Conservation (phyloP, 208 protist genomes). For the Novymonas esmeraldas region DNA sequence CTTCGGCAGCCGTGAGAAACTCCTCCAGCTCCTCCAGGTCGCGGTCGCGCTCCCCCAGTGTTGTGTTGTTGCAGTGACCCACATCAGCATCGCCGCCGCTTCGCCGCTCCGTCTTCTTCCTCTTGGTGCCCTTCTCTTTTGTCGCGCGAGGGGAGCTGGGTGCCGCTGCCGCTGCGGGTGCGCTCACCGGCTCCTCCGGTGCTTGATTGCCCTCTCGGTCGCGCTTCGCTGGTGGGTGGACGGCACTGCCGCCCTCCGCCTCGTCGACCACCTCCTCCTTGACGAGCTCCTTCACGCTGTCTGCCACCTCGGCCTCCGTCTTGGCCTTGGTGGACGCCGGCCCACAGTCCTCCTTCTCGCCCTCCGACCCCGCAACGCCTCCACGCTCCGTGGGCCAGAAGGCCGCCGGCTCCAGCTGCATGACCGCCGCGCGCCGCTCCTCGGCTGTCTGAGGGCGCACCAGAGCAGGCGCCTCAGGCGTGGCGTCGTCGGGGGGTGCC, state of each 20-base stretch:
- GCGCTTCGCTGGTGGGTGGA: not conserved
- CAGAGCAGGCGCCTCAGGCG: not conserved
- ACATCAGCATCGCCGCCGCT: not conserved
- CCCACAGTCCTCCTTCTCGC: slow-evolving; percentile 17
- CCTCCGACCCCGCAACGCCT: slow-evolving; percentile 1
- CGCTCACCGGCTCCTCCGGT: not conserved
- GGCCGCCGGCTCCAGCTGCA: slow-evolving; percentile 17
- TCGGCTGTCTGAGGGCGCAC: slow-evolving; percentile 9
- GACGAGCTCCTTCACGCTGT: slow-evolving; percentile 2
- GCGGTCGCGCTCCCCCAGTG: slow-evolving; percentile 38
- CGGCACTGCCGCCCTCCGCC: not conserved
- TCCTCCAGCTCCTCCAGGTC: slow-evolving; percentile 64
- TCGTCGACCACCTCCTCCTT: not conserved
- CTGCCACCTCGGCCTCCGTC: slow-evolving; percentile 8
- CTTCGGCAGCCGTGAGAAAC: slow-evolving; percentile 18
- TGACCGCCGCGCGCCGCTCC: slow-evolving; percentile 27
- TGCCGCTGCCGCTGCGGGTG: not conserved
- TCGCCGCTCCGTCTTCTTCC: slow-evolving; percentile 12
- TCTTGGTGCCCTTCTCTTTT: not conserved
- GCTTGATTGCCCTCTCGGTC: not conserved
- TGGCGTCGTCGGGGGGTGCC: too few relatives aligned
- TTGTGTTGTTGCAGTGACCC: slow-evolving; percentile 29
- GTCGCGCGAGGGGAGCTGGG: not conserved
- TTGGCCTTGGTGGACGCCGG: not conserved
- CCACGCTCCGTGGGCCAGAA: slow-evolving; percentile 26